These are phyloP conservation scores for Eucalyptus pauciflora DNA, from an alignment of 345 rosid genomes.

Conservation along the genomic window DNA sequence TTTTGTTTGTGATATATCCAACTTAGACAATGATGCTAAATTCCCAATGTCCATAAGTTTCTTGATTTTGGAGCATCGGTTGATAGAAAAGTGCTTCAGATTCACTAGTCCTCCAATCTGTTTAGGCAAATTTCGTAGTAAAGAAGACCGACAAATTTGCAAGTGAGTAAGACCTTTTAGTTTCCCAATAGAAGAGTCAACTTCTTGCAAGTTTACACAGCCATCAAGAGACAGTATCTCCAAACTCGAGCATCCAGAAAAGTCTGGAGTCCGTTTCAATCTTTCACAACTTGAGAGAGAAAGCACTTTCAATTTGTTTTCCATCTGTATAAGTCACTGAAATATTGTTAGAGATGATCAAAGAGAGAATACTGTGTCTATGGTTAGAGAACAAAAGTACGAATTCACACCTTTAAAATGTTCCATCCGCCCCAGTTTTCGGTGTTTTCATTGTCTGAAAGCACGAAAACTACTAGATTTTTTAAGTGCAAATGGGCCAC, in stretches of 20 bases:
- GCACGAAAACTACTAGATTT: background rate
- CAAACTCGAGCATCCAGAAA: background rate
- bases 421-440: background rate
- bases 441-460: fast-evolving
- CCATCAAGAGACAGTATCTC: fast-evolving
- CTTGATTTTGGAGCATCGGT: fast-evolving
- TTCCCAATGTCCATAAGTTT: background rate
- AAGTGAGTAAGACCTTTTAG: background rate
- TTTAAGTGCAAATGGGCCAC: background rate
- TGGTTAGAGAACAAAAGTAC: background rate
- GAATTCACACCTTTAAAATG: background rate
- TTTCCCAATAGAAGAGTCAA: background rate
- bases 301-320: background rate
- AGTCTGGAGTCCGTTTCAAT: background rate
- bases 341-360: background rate
- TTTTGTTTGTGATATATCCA: fast-evolving
- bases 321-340: background rate
- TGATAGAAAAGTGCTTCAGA: background rate
- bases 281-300: background rate
- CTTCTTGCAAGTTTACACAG: fast-evolving
- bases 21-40: fast-evolving
- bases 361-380: background rate
- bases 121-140: background rate
- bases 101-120: background rate
- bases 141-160: fast-evolving